These are phyloP conservation scores for Pseudotulostoma volvatum DNA, from an alignment of 495 filamentous ascomycete species.

Conservation along the genomic window DNA sequence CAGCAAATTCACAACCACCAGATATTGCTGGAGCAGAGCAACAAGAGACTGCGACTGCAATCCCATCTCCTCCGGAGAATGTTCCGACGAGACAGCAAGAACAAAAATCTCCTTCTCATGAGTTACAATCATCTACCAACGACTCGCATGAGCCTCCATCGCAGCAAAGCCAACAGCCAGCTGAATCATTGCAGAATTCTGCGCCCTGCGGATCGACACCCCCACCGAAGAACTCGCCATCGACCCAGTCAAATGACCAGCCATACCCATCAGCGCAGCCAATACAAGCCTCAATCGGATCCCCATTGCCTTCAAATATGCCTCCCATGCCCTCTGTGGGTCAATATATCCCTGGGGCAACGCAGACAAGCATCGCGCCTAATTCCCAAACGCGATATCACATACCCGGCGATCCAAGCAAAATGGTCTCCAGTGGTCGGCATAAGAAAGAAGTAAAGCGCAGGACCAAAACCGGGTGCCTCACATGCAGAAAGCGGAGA, in stretches of 20 bases:
- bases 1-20: neutral
- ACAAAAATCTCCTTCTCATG: constrained; percentile 4
- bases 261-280: constrained; percentile 17
- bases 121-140: constrained; percentile 16
- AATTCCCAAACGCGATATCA: constrained; percentile 29
- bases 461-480: constrained; percentile 90
- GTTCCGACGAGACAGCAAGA: constrained; percentile 8
- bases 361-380: constrained; percentile 21
- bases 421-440: constrained; percentile 60
- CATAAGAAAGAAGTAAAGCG: constrained; percentile 99
- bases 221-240: constrained; percentile 11
- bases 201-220: constrained; percentile 2
- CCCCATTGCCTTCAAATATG: constrained; percentile 22
- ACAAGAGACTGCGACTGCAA: constrained; percentile 2
- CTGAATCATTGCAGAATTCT: constrained; percentile 5
- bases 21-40: neutral
- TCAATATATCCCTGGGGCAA: constrained; percentile 26
- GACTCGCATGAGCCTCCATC: constrained; percentile 16
- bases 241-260: constrained; percentile 10
- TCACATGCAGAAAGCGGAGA: constrained; percentile 90
- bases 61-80: constrained; percentile 9
- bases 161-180: constrained; percentile 2
- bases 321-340: constrained; percentile 29
- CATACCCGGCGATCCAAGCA: constrained; percentile 28
- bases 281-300: constrained; percentile 29